These are phyloP conservation scores for Colletotrichum lupini DNA, from an alignment of 2,329 filamentous ascomycete species.

Conservation along the genomic window DNA sequence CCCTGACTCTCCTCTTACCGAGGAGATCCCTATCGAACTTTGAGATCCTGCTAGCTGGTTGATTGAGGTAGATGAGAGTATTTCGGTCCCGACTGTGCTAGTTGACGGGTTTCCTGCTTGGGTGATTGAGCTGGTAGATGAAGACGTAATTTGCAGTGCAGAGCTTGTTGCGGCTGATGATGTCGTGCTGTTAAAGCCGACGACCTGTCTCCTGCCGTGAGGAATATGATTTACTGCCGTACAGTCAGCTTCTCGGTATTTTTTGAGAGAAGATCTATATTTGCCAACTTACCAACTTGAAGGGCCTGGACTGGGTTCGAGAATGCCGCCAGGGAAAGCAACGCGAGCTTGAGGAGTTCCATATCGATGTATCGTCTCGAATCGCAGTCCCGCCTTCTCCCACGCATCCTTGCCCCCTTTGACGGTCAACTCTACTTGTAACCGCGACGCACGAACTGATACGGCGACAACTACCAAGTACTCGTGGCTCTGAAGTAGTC, in stretches of 20 bases:
- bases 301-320: not conserved
- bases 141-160: not conserved
- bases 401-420: constrained; percentile 3
- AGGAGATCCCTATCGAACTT: constrained; percentile 5
- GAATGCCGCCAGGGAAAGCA: constrained; percentile 5
- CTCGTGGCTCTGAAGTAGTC: not conserved
- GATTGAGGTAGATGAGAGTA: not conserved
- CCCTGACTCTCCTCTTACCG: not conserved
- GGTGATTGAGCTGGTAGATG: not conserved
- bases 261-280: not conserved
- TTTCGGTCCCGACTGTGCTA: not conserved
- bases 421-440: not conserved
- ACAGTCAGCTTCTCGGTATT: not conserved
- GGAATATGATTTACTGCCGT: not conserved
- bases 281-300: not conserved
- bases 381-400: not conserved
- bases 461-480: not conserved
- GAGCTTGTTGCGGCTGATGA: constrained; percentile 1
- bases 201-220: constrained; percentile 1
- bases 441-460: not conserved
- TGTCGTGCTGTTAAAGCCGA: constrained; percentile 5
- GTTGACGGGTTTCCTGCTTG: not conserved
- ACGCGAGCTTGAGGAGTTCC: constrained; percentile 3
- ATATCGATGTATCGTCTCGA: not conserved
- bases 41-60: not conserved